A percentile compares a stretch with the other conserved stretches of the same genome.
phyloP scores from a whole-genome alignment of 2,329 filamentous ascomycete genomes.

The Tolypocladium amazonense region DNA sequence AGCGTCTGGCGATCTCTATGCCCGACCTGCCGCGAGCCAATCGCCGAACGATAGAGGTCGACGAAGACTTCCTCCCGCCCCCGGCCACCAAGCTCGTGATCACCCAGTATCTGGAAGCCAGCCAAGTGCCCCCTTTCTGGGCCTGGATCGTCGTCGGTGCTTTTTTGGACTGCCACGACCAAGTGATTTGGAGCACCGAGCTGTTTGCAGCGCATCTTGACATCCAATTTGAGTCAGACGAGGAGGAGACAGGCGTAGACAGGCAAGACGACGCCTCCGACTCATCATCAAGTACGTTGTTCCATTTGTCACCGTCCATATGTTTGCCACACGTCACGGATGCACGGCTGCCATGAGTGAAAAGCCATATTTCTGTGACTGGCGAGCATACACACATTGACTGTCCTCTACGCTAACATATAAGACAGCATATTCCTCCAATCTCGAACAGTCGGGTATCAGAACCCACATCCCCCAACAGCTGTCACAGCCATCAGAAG shows the following conservation, averaged over 20 bases:
- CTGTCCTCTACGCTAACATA: not conserved
- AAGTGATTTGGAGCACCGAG: conserved; percentile 35
- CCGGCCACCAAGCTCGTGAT: conserved; percentile 35
- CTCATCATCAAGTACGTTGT: conserved; percentile 10
- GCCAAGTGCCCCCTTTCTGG: conserved; percentile 24
- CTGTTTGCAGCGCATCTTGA: conserved; percentile 25
- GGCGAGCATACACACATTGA: not conserved
- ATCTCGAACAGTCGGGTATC: not conserved
- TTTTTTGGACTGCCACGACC: conserved; percentile 32
- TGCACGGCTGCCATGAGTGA: not conserved
- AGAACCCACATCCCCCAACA: not conserved
- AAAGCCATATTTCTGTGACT: not conserved
- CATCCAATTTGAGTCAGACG: conserved; percentile 13
- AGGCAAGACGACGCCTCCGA: conserved; percentile 4
- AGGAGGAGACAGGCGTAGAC: conserved; percentile 7
- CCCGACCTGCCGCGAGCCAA: conserved; percentile 5
- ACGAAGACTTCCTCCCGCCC: conserved; percentile 24
- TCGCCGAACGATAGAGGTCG: conserved; percentile 16
- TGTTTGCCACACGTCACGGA: conserved; percentile 1
- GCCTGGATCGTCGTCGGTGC: conserved; percentile 35
- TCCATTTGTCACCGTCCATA: not conserved
- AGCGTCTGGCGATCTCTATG: conserved; percentile 6
- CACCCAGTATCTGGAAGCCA: conserved; percentile 28
- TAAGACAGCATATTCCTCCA: not conserved
- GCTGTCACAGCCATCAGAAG: not conserved